A percentile compares a stretch with the other conserved stretches of the same genome.
Evolutionary conservation across 1,284 basidiomycete genomes (phyloP).

Genomic region (Marasmius fiardii): DNA sequence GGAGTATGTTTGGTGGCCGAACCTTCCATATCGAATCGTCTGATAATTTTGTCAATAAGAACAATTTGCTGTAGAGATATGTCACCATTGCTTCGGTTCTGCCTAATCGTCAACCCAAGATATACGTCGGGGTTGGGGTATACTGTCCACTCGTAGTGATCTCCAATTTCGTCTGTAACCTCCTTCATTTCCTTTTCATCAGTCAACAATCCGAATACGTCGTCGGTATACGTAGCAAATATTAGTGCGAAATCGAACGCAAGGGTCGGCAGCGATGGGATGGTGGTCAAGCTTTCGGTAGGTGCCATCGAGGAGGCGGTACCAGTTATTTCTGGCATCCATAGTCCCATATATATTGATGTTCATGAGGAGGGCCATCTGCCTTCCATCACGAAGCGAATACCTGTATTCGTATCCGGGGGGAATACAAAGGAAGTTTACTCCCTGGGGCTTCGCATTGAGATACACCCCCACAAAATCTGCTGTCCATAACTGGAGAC

Average conservation of each 20-base stretch:
- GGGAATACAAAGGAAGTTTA: background rate
- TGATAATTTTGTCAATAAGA: conserved; percentile 21
- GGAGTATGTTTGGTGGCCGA: conserved; percentile 18
- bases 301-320: no score
- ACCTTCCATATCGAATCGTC: conserved; percentile 19
- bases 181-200: no score
- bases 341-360: background rate
- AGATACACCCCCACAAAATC: background rate
- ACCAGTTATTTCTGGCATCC: conserved; percentile 1
- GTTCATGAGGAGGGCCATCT: background rate
- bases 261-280: no score
- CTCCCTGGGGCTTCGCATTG: conserved; percentile 2
- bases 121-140: background rate
- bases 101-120: background rate
- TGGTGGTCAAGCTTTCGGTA: no score
- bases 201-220: no score
- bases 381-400: no score
- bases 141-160: background rate
- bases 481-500: background rate
- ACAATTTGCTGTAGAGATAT: conserved; percentile 21
- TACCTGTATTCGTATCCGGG: background rate
- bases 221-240: no score
- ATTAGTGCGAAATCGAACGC: no score
- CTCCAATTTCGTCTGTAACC: no score
- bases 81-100: conserved; percentile 7